These are phyloP conservation scores for Miamiensis avidus DNA, from an alignment of 169 alveolate genomes.

Conservation along the genomic window DNA sequence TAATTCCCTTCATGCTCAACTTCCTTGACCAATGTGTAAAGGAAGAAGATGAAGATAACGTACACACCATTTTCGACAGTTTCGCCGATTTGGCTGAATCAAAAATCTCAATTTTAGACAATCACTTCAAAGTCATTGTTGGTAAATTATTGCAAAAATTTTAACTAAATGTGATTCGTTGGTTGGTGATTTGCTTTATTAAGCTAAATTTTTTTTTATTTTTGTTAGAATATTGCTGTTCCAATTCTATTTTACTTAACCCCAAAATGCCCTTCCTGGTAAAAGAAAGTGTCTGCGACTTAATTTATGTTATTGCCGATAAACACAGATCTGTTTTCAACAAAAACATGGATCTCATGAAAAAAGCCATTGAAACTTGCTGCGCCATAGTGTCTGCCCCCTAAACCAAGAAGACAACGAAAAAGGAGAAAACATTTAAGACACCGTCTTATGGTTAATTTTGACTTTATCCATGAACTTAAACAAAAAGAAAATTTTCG, in stretches of 20 bases:
- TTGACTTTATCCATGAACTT: conserved; percentile 18
- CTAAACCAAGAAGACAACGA: conserved; percentile 23
- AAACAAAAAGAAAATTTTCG: conserved; percentile 33
- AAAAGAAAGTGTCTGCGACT: conserved; percentile 41
- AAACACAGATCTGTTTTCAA: conserved; percentile 27
- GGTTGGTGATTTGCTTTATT: not conserved
- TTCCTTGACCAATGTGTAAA: conserved; percentile 33
- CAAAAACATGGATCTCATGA: conserved; percentile 30
- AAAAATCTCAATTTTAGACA: conserved; percentile 14
- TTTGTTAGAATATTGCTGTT: conserved; percentile 39
- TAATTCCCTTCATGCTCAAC: conserved; percentile 32
- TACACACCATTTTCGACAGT: conserved; percentile 40
- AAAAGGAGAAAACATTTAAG: conserved; percentile 38
- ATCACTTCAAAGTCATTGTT: not conserved
- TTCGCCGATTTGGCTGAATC: conserved; percentile 39
- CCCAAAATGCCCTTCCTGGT: conserved; percentile 28
- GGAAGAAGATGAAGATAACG: conserved; percentile 47
- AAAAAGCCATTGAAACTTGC: conserved; percentile 26
- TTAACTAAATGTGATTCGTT: not conserved
- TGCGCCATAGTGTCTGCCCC: conserved; percentile 36
- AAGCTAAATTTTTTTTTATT: not conserved
- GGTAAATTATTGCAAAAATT: not conserved
- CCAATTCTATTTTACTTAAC: conserved; percentile 25
- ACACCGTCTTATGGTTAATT: conserved; percentile 37
- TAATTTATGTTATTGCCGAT: conserved; percentile 25